Evolutionary conservation across 2,329 filamentous ascomycete genomes (phyloP), one percentile per base, ranked within the genome.

Genomic region (Calonectria multiphialidica): DNA sequence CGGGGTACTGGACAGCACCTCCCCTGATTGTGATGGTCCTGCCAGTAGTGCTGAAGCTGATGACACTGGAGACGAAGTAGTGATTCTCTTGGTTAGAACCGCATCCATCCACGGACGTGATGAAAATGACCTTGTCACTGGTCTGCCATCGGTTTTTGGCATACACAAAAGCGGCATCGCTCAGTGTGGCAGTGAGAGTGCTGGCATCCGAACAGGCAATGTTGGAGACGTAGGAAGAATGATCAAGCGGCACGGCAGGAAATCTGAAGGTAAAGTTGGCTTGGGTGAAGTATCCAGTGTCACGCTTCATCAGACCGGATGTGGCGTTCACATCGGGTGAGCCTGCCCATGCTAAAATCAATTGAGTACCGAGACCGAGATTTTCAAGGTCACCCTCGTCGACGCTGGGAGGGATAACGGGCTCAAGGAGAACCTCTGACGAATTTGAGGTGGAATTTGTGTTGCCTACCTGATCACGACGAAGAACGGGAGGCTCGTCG

Each of bases 201-300:
- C 61, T 72, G 0, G 44, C 33, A 1, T 18, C 23, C 5, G 13
- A 23, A 1, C 72, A 75, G 1, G 72, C 44, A 1, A 75, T 42
- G 0, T 21, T 44, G 0, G 70, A 59, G 0, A 75, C 18, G 28
- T 44, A 75, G 2, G 30, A 28, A 0, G 74, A 75, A 3, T 75
- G 72, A 1, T 75, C 74, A 21, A 75, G 74, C 0, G 74, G 66
- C 1, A 75, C 23, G 3, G 66, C 25, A 5, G 74, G 74, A 8
- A 74, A 71, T 15, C 1, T 13, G 9, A 74, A 74, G 0, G 72
- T 75, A 12, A 75, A 75, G 66, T 75, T 75, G 30, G 66, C 64
- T 2, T 73, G 72, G 0, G 72, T 59, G 9, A 75, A 66, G 16
- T 68, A 37, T 3, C 28, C 66, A 3, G 65, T 47, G 15, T 75